Evolutionary conservation across 1,139 yeast genomes (phyloP).

Genomic region (Zygoascus hellenicus): DNA sequence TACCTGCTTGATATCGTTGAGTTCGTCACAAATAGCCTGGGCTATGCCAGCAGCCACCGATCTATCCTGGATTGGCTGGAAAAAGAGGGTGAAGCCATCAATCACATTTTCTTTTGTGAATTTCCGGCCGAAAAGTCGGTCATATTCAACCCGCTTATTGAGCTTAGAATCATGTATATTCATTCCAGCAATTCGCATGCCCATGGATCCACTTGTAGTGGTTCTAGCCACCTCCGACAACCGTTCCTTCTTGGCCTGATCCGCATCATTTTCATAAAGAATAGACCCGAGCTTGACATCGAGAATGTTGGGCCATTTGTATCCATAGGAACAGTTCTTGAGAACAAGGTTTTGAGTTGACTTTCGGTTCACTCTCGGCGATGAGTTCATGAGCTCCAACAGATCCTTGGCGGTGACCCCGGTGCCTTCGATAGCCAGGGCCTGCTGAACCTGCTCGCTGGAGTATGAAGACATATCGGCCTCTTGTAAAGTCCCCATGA

Average conservation of each 20-base stretch:
- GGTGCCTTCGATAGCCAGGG: neutral
- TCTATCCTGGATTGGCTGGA: slow-evolving; percentile 30
- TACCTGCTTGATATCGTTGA: slow-evolving; percentile 61
- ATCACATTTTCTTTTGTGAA: slow-evolving; percentile 42
- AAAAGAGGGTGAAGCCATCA: slow-evolving; percentile 49
- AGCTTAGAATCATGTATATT: slow-evolving; percentile 41
- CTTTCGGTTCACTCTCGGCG: neutral
- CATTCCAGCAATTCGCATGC: slow-evolving; percentile 87
- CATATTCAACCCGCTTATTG: slow-evolving; percentile 40
- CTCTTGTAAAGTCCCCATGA: slow-evolving; percentile 37
- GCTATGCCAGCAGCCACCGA: slow-evolving; percentile 31
- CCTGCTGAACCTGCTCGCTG: neutral
- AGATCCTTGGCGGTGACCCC: slow-evolving; percentile 11
- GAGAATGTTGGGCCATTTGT: slow-evolving; percentile 59
- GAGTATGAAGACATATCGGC: neutral
- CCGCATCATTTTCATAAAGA: slow-evolving; percentile 54
- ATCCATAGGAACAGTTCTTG: slow-evolving; percentile 62
- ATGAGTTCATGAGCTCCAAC: too few species aligned
- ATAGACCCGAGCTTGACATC: slow-evolving; percentile 78
- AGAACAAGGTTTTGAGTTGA: slow-evolving; percentile 46
- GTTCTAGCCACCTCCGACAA: slow-evolving; percentile 54
- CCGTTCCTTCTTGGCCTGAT: slow-evolving; percentile 55
- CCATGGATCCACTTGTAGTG: slow-evolving; percentile 77
- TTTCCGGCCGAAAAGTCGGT: slow-evolving; percentile 67
- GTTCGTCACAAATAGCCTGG: slow-evolving; percentile 47